These are phyloP conservation scores for Posidonia australis DNA, from an alignment of 106 monocot genomes.

Conservation along the genomic window DNA sequence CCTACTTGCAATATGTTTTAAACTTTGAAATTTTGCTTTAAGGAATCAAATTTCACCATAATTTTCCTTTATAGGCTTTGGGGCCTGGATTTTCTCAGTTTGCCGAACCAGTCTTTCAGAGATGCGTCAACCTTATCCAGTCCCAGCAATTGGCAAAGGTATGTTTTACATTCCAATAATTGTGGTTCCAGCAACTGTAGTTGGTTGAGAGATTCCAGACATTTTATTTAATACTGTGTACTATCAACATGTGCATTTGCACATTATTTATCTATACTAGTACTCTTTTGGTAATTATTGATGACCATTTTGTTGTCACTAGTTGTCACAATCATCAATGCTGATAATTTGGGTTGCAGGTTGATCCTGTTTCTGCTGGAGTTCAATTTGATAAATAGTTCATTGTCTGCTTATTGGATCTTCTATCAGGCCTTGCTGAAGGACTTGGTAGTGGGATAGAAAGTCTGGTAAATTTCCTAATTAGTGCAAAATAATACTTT, in stretches of 20 bases:
- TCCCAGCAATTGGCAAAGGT: conserved; percentile 88
- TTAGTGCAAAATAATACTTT: neutral
- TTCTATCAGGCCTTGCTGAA: conserved; percentile 87
- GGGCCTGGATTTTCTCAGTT: conserved; percentile 91
- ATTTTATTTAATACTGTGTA: neutral
- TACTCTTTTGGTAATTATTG: conserved; percentile 7
- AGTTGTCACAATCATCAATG: no score
- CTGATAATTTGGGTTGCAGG: no score
- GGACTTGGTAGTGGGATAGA: conserved; percentile 91
- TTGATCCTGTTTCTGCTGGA: conserved; percentile 78
- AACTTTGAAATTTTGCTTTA: neutral
- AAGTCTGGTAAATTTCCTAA: conserved; percentile 50
- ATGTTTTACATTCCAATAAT: neutral
- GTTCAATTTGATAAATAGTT: conserved; percentile 94
- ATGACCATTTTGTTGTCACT: no score
- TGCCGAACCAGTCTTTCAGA: conserved; percentile 84
- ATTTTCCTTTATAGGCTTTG: conserved; percentile 47
- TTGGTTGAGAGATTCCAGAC: no score
- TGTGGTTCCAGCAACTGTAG: no score
- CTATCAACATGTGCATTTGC: neutral
- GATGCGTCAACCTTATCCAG: conserved; percentile 80
- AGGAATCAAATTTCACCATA: neutral
- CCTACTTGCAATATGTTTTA: conserved; percentile 1
- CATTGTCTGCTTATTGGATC: conserved; percentile 85
- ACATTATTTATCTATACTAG: neutral